Conservation (phyloP, 768 basidiomycete genomes). For the Russula brevipes region DNA sequence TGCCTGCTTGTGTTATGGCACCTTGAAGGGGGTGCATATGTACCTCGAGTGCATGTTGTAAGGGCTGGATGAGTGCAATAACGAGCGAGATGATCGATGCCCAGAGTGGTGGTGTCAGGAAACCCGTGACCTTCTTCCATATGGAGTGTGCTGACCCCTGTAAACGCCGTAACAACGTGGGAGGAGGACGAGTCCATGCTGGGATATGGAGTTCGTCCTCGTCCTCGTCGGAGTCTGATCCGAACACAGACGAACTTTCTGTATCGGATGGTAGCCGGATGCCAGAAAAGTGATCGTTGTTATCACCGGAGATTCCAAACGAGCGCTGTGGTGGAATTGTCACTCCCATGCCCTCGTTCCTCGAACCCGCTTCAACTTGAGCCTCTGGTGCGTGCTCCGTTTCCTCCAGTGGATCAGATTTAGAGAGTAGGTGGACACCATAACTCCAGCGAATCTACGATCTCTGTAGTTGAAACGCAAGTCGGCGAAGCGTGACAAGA, state of each 20-base stretch:
- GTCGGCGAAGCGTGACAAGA: neutral
- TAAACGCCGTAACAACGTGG: slow-evolving; percentile 30
- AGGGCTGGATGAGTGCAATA: slow-evolving; percentile 68
- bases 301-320: neutral
- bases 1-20: slow-evolving; percentile 62
- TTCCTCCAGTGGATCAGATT: slow-evolving; percentile 41
- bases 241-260: slow-evolving; percentile 18
- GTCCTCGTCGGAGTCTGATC: slow-evolving; percentile 27
- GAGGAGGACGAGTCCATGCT: slow-evolving; percentile 26
- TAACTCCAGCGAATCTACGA: slow-evolving; percentile 87
- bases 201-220: slow-evolving; percentile 22
- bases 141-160: slow-evolving; percentile 29
- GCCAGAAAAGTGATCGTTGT: neutral
- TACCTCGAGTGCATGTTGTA: slow-evolving; percentile 65
- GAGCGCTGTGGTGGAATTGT: neutral
- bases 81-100: slow-evolving; percentile 68
- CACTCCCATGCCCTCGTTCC: neutral
- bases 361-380: neutral
- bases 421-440: slow-evolving; percentile 76
- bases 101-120: slow-evolving; percentile 89
- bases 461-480: neutral
- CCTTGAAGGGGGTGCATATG: slow-evolving; percentile 63
- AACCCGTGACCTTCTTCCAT: slow-evolving; percentile 48
- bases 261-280: slow-evolving; percentile 9
- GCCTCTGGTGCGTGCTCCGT: slow-evolving; percentile 22